Conservation (phyloP, 345 rosid species). For the Eucalyptus virginea region DNA sequence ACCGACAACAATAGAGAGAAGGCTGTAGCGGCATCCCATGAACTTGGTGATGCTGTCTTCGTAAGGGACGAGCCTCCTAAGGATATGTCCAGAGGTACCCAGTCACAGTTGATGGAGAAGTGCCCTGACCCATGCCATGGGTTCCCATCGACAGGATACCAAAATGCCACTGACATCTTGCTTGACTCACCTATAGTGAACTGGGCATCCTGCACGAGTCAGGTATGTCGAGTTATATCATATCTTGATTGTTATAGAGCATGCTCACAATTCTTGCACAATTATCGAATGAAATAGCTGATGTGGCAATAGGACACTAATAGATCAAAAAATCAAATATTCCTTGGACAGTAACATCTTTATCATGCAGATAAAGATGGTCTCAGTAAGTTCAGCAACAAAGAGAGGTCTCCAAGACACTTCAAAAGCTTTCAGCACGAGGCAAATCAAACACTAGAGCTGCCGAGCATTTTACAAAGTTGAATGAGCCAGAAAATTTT, state of each 20-base stretch:
- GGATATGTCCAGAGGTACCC: conserved; percentile 65
- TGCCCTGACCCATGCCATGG: conserved; percentile 90
- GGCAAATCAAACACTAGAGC: neutral
- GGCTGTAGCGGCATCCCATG: conserved; percentile 40
- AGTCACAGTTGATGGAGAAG: conserved; percentile 74
- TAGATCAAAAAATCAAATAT: neutral
- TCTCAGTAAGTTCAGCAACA: neutral
- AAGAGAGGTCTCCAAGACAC: neutral
- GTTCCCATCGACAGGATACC: conserved; percentile 77
- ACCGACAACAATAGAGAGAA: conserved; percentile 59
- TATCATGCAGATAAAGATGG: neutral
- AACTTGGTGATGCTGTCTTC: conserved; percentile 11
- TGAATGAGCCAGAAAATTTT: neutral
- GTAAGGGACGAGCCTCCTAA: conserved; percentile 18
- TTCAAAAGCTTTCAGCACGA: neutral
- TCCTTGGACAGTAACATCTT: neutral
- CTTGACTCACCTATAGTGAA: conserved; percentile 54
- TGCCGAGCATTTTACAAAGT: neutral
- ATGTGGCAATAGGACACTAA: neutral
- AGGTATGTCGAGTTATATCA: neutral
- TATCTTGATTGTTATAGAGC: neutral
- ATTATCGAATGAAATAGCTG: neutral
- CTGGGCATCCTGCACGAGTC: conserved; percentile 72
- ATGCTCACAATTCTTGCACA: neutral
- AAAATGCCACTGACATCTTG: conserved; percentile 88